Conservation (phyloP, 2,329 filamentous ascomycete species). For the Aureobasidium vineae region DNA sequence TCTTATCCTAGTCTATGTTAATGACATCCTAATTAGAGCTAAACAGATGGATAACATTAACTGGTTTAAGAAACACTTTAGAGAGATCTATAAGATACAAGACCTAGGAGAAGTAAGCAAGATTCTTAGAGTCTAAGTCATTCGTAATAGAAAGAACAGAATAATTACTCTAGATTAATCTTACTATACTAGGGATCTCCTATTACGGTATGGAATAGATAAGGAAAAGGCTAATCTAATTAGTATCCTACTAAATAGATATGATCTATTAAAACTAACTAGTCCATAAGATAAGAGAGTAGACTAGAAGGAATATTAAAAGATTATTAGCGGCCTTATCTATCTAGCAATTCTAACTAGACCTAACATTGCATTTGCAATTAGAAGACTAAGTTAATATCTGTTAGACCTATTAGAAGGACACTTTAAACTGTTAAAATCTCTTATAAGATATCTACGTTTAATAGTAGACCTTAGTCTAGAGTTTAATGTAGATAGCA, state of each 20-base stretch:
- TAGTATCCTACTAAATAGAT: conserved; percentile 9
- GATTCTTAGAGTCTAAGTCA: conserved; percentile 1
- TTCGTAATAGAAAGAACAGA: background rate
- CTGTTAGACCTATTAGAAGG: background rate
- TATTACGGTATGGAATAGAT: background rate
- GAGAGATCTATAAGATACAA: conserved; percentile 8
- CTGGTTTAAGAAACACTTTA: background rate
- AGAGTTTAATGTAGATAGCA: background rate
- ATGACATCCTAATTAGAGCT: conserved; percentile 1
- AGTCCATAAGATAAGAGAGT: background rate
- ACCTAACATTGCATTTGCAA: background rate
- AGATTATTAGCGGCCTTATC: background rate
- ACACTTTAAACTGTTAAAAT: background rate
- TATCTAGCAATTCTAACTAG: background rate
- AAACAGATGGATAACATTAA: conserved; percentile 2
- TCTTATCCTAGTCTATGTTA: background rate
- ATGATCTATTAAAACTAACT: background rate
- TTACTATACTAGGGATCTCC: conserved; percentile 3
- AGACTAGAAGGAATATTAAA: background rate
- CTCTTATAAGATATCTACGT: background rate
- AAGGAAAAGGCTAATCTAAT: conserved; percentile 9
- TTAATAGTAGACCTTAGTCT: background rate
- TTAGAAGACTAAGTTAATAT: conserved; percentile 3
- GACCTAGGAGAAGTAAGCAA: conserved; percentile 5
- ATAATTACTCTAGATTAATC: background rate